Percentiles rank a stretch among this genome's conserved stretches.
Conservation (phyloP, 2,329 filamentous ascomycete species). For the Colletotrichum musicola region DNA sequence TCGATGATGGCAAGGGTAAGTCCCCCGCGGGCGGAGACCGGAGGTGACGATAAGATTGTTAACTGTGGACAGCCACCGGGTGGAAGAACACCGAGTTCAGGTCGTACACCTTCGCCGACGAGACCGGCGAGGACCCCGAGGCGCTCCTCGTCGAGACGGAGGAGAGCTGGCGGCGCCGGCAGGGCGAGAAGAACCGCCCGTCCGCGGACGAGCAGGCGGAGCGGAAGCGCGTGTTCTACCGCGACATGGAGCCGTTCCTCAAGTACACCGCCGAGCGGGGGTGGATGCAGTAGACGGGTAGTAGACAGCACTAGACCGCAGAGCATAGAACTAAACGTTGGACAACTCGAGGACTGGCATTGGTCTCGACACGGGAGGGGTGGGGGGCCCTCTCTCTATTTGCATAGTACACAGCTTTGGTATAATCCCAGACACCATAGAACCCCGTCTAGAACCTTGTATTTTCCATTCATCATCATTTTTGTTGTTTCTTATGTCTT, state of each 20-base stretch:
- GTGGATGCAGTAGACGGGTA: slow-evolving; percentile 33
- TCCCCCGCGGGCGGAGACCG: slow-evolving; percentile 12
- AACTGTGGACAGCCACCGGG: slow-evolving; percentile 70
- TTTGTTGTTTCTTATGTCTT: slow-evolving; percentile 27
- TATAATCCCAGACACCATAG: slow-evolving; percentile 39
- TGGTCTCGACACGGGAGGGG: slow-evolving; percentile 36
- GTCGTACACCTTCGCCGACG: slow-evolving; percentile 73
- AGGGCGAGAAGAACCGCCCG: slow-evolving; percentile 55
- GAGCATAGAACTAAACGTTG: neutral
- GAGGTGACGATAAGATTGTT: neutral
- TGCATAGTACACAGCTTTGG: slow-evolving; percentile 41
- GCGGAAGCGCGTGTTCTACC: slow-evolving; percentile 54
- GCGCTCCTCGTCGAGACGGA: slow-evolving; percentile 63
- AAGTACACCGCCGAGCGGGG: slow-evolving; percentile 44
- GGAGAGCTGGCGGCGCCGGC: slow-evolving; percentile 60
- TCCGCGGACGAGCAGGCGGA: slow-evolving; percentile 61
- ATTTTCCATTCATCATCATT: slow-evolving; percentile 27
- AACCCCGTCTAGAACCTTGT: slow-evolving; percentile 35
- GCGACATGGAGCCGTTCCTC: slow-evolving; percentile 52
- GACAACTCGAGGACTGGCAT: slow-evolving; percentile 25
- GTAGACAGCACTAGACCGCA: slow-evolving; percentile 1
- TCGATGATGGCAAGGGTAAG: slow-evolving; percentile 57
- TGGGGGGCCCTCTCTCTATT: slow-evolving; percentile 31
- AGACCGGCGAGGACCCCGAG: slow-evolving; percentile 61
- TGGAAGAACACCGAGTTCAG: slow-evolving; percentile 82